These are phyloP conservation scores for Sporothrix sp. DNA, from an alignment of 2,329 filamentous ascomycete species.

Conservation along the genomic window DNA sequence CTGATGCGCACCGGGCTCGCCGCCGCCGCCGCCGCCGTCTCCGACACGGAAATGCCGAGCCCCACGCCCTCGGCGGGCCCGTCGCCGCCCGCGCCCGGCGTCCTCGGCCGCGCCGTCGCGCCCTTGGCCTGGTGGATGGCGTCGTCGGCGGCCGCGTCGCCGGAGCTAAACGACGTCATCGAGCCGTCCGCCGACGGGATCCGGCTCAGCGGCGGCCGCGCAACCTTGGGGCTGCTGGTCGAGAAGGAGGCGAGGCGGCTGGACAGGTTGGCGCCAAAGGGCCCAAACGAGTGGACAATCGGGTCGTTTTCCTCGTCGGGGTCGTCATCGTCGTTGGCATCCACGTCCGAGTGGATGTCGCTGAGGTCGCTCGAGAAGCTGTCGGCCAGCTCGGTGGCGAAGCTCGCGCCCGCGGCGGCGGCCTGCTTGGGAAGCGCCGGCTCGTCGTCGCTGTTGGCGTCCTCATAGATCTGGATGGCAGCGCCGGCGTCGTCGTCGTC, in stretches of 20 bases:
- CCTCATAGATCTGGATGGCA: conserved; percentile 63
- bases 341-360: conserved; percentile 42
- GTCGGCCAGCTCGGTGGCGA: conserved; percentile 40
- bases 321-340: conserved; percentile 61
- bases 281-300: conserved; percentile 82
- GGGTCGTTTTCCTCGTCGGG: conserved; percentile 93
- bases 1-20: conserved; percentile 9
- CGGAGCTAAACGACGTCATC: conserved; percentile 15
- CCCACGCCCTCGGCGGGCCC: conserved; percentile 12
- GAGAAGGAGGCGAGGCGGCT: conserved; percentile 70
- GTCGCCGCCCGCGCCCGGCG: neutral
- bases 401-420: conserved; percentile 31
- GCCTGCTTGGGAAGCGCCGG: conserved; percentile 31
- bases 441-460: conserved; percentile 51
- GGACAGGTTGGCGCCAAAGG: conserved; percentile 79
- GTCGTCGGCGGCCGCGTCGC: neutral
- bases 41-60: conserved; percentile 19
- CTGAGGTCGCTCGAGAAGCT: conserved; percentile 50
- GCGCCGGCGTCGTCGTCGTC: conserved; percentile 29
- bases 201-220: conserved; percentile 12
- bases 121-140: conserved; percentile 2
- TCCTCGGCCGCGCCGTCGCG: neutral
- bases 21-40: neutral
- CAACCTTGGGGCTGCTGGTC: conserved; percentile 52
- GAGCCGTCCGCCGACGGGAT: conserved; percentile 16